Evolutionary conservation across 2,329 filamentous ascomycete genomes (phyloP), one percentile per base, ranked within the genome.

Genomic region (Neonectria faginata): DNA sequence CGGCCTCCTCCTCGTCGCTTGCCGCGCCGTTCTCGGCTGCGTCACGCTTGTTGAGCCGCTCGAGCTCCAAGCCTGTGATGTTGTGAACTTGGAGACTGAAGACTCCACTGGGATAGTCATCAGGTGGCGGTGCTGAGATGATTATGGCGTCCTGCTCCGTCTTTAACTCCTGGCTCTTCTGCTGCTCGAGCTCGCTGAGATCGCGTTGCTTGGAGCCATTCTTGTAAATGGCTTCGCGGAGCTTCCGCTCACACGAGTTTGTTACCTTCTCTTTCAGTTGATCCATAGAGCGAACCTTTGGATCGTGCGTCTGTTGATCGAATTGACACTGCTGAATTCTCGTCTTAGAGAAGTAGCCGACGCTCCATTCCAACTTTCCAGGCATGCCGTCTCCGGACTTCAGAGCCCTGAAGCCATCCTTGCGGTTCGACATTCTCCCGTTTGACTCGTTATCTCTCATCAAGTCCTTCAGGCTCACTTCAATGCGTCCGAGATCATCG

Each of bases 401-500:
- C 57, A 92, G 81, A 5, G 89, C 88, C 42, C 81, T 82, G 74
- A 93, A 90, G 2, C 88, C 84, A 74, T 93, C 91, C 64, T 86
- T 82, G 1, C 91, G 84, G 45, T 90, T 82, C 58, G 82, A 83
- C 80, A 92, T 88, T 64, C 81, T 85, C 57, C 89, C 89, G 60
- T 86, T 87, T 0, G 88, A 88, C 22, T 87, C 81, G 0, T 83
- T 73, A 48, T 80, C 82, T 58, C 83, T 83, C 86, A 93, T 92
- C 6, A 93, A 73, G 4, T 86, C 78, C 72, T 90, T 90, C 33
- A 93, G 76, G 64, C 88, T 86, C 9, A 93, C 78, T 74, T 93
- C 91, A 14, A 93, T 91, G 16, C 91, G 85, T 16, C 91, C 91
- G 1, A 93, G 81, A 71, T 93, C 91, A 70, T 93, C 91, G 72